Conservation (phyloP, 2,329 filamentous ascomycete species). For the Trichoderma sp. region DNA sequence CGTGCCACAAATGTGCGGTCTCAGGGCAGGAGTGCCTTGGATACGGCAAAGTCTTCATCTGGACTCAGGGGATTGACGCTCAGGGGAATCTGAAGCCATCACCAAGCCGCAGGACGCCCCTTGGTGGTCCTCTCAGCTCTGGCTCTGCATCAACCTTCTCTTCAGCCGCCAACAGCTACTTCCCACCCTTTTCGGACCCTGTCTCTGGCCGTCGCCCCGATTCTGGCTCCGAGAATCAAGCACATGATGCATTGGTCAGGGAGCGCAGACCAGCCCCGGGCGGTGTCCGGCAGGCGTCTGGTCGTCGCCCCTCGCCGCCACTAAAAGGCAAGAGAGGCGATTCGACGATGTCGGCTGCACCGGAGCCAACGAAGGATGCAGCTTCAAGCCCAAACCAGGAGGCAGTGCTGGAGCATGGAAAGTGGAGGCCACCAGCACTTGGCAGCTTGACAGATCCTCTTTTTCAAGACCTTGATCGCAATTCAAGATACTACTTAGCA, state of each 20-base stretch:
- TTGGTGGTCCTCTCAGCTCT: slow-evolving; percentile 14
- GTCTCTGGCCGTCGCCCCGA: neutral
- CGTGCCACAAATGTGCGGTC: slow-evolving; percentile 57
- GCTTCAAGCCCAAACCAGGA: slow-evolving; percentile 4
- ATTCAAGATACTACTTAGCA: slow-evolving; percentile 47
- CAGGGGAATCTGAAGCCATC: slow-evolving; percentile 45
- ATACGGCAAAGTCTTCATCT: slow-evolving; percentile 60
- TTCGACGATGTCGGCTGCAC: slow-evolving; percentile 13
- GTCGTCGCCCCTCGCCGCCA: slow-evolving; percentile 15
- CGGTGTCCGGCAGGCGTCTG: neutral
- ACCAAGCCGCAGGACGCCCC: slow-evolving; percentile 25
- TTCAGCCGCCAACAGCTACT: slow-evolving; percentile 16
- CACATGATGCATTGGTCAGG: neutral
- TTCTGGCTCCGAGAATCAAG: neutral
- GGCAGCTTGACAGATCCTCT: slow-evolving; percentile 51
- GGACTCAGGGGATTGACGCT: slow-evolving; percentile 54
- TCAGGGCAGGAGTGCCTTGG: slow-evolving; percentile 59
- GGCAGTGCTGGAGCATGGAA: neutral
- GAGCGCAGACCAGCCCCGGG: slow-evolving; percentile 4
- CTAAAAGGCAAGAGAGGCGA: neutral
- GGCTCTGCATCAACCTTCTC: slow-evolving; percentile 13
- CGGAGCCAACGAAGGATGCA: slow-evolving; percentile 8
- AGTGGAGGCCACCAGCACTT: slow-evolving; percentile 16
- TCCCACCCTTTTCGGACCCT: slow-evolving; percentile 12
- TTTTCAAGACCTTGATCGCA: slow-evolving; percentile 50